Base-by-base conservation (phyloP, 495 filamentous ascomycete genomes). In the Tetracladium setigerum region DNA sequence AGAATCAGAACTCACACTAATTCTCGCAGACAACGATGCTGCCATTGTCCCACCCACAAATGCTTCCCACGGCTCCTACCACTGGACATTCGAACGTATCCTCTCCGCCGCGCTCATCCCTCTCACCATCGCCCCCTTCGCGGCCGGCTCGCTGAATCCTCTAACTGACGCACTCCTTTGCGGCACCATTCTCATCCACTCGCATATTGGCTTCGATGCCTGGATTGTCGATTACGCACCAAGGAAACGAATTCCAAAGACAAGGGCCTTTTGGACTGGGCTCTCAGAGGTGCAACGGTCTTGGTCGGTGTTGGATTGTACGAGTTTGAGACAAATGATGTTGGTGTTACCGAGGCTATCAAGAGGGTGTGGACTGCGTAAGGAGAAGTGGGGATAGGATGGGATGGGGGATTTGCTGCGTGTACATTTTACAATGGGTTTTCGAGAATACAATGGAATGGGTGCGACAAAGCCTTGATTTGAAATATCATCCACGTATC, bases 241-340 rank as follows among this genome's bases (percentile, higher is more conserved):
- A 50, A 62, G 57, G 38, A 73, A 77, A 59, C 72, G 80, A 49
- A 71, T 85, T 46, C 89, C 89, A 30, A 81, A 78, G 56, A 68
- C 76, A 38, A 71, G 78, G 56, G 75, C 74, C 47, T 19, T 70
- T 72, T 84, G 62, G 74, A 73, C 62, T 97, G 89, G 89, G 71
- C 73, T 27, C 79, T 96, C 40, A 87, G 86, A 58, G 74, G 72
- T 44, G 81, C 78, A 54, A 95, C 94, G 31, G 68, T 87, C 42
- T 68, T 85, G 41, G 91, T 92, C 33, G 87, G 83, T 19, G 71
- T 95, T 54, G 91, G 90, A 40, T 74, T 96, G 47, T 98, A 97
- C 69, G 89, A 95, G 72, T 96, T 97, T 63, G 90, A 98, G 81
- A 98, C 92, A n/a, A 96, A 95, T 62, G 92, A 98, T 58, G 89